phyloP scores from a whole-genome alignment of 805 yeast species.

The Cyberlindnera nakhonratchasimensis region DNA sequence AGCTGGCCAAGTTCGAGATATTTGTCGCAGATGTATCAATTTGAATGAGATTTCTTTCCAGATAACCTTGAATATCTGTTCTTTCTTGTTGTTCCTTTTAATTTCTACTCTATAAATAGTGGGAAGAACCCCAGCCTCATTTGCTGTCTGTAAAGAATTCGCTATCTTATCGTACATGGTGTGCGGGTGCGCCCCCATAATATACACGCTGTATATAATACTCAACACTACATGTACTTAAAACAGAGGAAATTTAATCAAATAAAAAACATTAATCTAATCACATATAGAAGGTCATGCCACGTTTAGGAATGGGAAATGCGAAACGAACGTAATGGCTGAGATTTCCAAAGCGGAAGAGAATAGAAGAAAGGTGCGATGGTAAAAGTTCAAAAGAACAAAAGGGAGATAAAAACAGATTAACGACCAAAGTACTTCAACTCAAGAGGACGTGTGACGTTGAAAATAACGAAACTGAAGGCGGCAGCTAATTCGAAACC shows the following conservation, averaged over 20 bases:
- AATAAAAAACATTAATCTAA: neutral
- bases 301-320: slow-evolving; percentile 1
- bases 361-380: neutral
- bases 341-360: no score
- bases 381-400: neutral
- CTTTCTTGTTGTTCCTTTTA: no score
- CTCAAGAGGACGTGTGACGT: slow-evolving; percentile 62
- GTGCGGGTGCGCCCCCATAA: neutral
- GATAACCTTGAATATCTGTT: no score
- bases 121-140: no score
- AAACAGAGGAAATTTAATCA: no score
- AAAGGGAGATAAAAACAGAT: no score
- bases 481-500: slow-evolving; percentile 77
- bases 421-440: slow-evolving; percentile 55
- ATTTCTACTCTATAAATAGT: no score
- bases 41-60: neutral
- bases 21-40: neutral
- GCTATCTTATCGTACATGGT: neutral
- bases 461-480: slow-evolving; percentile 64
- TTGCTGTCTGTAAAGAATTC: no score
- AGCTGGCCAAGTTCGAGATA: neutral
- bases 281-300: neutral
- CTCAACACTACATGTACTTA: no score
- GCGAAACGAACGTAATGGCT: slow-evolving; percentile 8
- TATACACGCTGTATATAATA: no score